A percentile compares a stretch with the other conserved stretches of the same genome.
Conservation (phyloP, 306 rosid genomes). For the Trichosanthes truncata region DNA sequence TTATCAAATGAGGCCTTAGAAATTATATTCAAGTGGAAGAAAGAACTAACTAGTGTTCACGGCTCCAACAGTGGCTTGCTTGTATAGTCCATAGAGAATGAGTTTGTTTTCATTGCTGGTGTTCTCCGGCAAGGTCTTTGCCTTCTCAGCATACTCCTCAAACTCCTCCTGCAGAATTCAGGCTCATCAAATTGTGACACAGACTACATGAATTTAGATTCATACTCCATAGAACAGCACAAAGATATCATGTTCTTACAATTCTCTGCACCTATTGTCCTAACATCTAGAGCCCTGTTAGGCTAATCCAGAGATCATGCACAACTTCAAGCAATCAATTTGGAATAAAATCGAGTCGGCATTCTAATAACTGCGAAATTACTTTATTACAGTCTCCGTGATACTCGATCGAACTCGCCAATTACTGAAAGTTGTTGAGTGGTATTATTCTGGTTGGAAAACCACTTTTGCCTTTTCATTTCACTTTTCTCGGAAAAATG, state of each 20-base stretch:
- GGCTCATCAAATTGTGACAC: not conserved
- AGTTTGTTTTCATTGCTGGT: conserved; percentile 66
- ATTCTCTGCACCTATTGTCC: not conserved
- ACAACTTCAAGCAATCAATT: not conserved
- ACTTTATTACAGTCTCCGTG: not conserved
- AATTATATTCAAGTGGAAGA: not conserved
- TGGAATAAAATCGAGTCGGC: not conserved
- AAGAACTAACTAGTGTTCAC: conserved; percentile 54
- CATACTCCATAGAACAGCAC: not conserved
- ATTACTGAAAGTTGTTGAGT: not conserved
- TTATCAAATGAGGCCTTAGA: not conserved
- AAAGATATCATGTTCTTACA: not conserved
- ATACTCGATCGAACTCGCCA: not conserved
- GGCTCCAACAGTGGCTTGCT: conserved; percentile 87
- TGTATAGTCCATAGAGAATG: conserved; percentile 79
- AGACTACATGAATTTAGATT: not conserved
- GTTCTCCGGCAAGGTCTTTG: conserved; percentile 54
- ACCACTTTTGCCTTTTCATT: not conserved
- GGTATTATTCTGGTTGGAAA: not conserved
- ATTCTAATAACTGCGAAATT: not conserved
- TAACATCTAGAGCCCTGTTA: not conserved
- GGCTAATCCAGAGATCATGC: not conserved
- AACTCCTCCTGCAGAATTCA: conserved; percentile 75
- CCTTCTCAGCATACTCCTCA: conserved; percentile 76
- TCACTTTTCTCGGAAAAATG: not conserved